Base-by-base conservation (phyloP, 2,329 filamentous ascomycete genomes). In the Colletotrichum lupini region DNA sequence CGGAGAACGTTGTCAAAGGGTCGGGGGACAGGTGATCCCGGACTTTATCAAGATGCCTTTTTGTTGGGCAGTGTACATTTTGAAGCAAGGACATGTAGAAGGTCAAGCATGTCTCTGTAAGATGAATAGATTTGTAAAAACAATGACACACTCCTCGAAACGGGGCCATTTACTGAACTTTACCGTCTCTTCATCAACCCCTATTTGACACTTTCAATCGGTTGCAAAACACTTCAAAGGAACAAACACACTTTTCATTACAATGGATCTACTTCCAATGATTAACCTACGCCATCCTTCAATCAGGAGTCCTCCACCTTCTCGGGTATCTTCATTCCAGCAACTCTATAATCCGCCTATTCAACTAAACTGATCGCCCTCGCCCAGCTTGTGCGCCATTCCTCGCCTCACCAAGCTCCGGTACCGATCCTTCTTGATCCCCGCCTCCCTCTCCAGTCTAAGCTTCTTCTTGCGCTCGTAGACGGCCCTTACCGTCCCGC, bases 391-490 rank as follows among this genome's bases (percentile, higher is more conserved):
- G 19, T 88, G 88, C n/a, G 86, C 84, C 52, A 86, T 83, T 0
- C 89, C 89, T 72, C 85, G 77, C 74, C 86, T 83, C 46, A 90
- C 80, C 16, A 87, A 82, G 68, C 83, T 83, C 60, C 88, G 84
- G 42, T 84, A 85, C 63, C 82, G 81, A 68, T 85, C 84, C 53
- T 79, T 77, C 75, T 79, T 81, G 58, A 81, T 80, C 3, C 76
- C 79, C 6, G 77, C 80, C 78, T 91, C 88, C 22, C 80, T 83
- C 74, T 90, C 86, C 78, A 93, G 83, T 19, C 95, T 87, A 72
- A 85, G 78, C 80, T 87, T 90, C 85, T 93, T 97, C 87, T 98
- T 98, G 74, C 97, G 88, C 87, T 98, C 94, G 82, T 98, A 99
- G 1, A 99, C 95, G 4, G 95, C 97, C 64, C 93, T 87, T 0